A percentile compares a stretch with the other conserved stretches of the same genome.
These are phyloP conservation scores for Atalantia buxifolia DNA, from an alignment of 345 rosid genomes.

Conservation along the genomic window DNA sequence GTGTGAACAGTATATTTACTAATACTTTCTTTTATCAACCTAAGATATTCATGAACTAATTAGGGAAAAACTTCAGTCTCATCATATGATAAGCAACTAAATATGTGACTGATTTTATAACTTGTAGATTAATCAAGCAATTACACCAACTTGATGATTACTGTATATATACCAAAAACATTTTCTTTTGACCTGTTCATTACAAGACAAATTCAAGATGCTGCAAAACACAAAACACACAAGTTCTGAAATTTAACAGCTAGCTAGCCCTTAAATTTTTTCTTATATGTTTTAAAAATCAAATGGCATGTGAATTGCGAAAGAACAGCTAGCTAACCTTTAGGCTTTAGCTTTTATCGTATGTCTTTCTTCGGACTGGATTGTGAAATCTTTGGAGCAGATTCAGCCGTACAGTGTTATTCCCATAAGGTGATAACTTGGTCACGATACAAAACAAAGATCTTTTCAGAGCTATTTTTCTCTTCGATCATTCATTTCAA, in stretches of 20 bases:
- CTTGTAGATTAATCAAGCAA: too few relatives aligned
- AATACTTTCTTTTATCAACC: too few relatives aligned
- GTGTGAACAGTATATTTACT: accelerated
- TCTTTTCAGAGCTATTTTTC: neutral
- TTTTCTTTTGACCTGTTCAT: neutral
- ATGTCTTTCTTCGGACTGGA: neutral
- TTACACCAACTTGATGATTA: neutral
- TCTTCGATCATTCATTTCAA: neutral
- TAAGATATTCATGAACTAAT: too few relatives aligned
- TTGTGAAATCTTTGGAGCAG: neutral
- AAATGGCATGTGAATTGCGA: neutral
- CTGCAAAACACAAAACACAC: neutral
- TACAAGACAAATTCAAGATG: neutral
- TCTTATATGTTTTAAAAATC: neutral
- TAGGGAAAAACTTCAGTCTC: neutral
- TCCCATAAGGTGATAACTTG: neutral
- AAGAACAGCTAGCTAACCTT: neutral
- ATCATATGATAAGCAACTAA: neutral
- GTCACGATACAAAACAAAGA: neutral
- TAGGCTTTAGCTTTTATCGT: neutral
- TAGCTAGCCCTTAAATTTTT: neutral
- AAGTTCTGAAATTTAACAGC: neutral
- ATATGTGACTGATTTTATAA: too few relatives aligned
- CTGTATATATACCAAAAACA: neutral
- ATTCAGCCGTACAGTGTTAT: neutral